Percentiles rank a stretch among this genome's conserved stretches.
These are phyloP conservation scores for Phytophthora sp. DNA, from an alignment of 352 stramenopile genomes.

Conservation along the genomic window DNA sequence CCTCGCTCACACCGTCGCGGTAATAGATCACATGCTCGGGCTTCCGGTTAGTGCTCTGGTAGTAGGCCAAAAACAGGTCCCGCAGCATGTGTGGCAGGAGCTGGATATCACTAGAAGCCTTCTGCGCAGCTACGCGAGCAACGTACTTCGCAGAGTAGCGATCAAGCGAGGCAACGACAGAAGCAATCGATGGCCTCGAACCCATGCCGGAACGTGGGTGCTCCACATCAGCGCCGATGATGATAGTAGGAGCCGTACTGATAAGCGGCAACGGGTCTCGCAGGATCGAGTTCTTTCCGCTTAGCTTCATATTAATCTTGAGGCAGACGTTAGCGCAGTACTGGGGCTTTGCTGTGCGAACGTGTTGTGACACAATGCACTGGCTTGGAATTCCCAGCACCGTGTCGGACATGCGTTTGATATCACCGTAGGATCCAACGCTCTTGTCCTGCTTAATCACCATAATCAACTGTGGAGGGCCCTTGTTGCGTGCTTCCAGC, in stretches of 20 bases:
- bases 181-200: conserved; percentile 74
- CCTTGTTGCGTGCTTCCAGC: conserved; percentile 38
- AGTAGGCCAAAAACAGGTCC: conserved; percentile 82
- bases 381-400: conserved; percentile 73
- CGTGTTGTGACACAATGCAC: conserved; percentile 64
- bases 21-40: conserved; percentile 87
- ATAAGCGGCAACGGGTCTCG: conserved; percentile 52
- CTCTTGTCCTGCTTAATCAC: conserved; percentile 60
- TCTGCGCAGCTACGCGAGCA: conserved; percentile 63
- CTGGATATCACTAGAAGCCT: conserved; percentile 56
- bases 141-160: conserved; percentile 64
- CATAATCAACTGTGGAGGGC: conserved; percentile 60
- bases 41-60: conserved; percentile 70
- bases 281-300: conserved; percentile 68
- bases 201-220: conserved; percentile 65
- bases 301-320: conserved; percentile 85
- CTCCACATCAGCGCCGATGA: conserved; percentile 82
- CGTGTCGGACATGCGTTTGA: conserved; percentile 79
- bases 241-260: conserved; percentile 62
- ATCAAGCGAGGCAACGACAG: conserved; percentile 83
- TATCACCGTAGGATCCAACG: conserved; percentile 58
- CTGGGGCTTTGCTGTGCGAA: conserved; percentile 47
- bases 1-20: conserved; percentile 86
- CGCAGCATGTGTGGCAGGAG: conserved; percentile 65
- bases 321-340: conserved; percentile 75